Conservation (phyloP, 2,329 filamentous ascomycete species). For the Teratosphaeria destructans region DNA sequence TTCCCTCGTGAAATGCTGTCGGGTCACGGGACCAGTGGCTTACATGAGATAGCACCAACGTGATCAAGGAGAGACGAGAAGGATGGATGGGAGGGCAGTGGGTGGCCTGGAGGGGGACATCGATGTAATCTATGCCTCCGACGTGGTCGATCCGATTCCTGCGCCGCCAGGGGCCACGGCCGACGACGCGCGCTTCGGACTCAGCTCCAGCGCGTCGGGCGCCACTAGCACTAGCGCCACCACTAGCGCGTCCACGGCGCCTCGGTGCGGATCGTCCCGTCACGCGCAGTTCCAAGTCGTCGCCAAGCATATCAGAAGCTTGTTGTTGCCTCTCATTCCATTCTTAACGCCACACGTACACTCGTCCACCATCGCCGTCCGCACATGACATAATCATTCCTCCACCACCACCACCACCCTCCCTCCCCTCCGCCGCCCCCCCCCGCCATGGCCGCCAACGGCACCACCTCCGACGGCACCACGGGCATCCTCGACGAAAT, state of each 20-base stretch:
- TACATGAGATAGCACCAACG: neutral
- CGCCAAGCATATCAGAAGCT: neutral
- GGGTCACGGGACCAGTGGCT: no score
- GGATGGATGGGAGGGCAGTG: neutral
- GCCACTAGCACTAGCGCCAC: neutral
- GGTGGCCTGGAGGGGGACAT: neutral
- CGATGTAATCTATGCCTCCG: neutral
- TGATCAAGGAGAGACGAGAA: neutral
- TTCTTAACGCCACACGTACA: neutral
- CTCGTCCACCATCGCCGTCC: no score
- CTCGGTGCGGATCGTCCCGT: neutral
- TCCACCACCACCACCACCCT: no score
- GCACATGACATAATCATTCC: no score
- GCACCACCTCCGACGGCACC: conserved; percentile 11
- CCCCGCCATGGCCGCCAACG: conserved; percentile 20
- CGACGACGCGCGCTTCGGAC: neutral
- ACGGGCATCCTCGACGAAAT: conserved; percentile 35
- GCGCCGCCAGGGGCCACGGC: neutral
- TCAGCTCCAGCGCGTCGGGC: neutral
- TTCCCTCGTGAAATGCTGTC: neutral
- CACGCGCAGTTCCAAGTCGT: neutral
- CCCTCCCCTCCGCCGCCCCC: neutral
- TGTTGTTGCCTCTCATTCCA: neutral
- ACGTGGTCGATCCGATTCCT: neutral
- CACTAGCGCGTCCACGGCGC: neutral